Base-by-base conservation (phyloP, 805 yeast genomes). In the Candida dendrica region DNA sequence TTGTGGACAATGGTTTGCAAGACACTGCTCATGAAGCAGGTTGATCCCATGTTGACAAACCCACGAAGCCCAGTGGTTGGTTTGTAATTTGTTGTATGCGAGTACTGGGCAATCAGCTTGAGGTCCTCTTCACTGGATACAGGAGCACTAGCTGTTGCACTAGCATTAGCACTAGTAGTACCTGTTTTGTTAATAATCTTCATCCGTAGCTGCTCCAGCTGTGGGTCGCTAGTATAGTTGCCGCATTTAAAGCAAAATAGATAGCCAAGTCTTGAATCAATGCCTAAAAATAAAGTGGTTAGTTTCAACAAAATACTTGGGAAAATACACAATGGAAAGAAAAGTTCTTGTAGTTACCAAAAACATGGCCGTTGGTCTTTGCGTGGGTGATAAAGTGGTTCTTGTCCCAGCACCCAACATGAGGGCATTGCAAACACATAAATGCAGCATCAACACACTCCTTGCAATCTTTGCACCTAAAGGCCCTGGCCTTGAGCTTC, bases 21-120 rank as follows among this genome's bases (percentile, higher is more conserved):
- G n/a, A 90, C 79, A 31, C 91, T 84, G 51, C 95, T 85, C 87
- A 93, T 91, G 65, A 88, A 93, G 66, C 99, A 93, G 0, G 98
- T 93, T 0, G 98, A 85, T 0, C 99, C 99, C 81, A 91, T 79
- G 60, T 91, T 91, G 40, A 88, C 81, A 51, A 93, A 77, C 3
- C 98, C 98, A 40, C 84, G 74, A 17, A 93, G 66, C 0, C 97
- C 98, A n/a, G 80, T 74, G 6, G 77, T 69, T 1, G 90, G 83
- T 40, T 72, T 73, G 51, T 63, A 17, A 67, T 59, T 30, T 20
- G 53, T 41, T 15, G 67, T 53, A 35, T 61, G 55, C 2, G 75
- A 64, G 29, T 63, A 56, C 18, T 60, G 40, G 2, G 44, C 38
- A 5, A 72, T 57, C 20, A 64, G 39, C 18, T 56, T 51, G 1